Base-by-base conservation (phyloP, 1,284 basidiomycete species). In the Vanrija humicola region DNA sequence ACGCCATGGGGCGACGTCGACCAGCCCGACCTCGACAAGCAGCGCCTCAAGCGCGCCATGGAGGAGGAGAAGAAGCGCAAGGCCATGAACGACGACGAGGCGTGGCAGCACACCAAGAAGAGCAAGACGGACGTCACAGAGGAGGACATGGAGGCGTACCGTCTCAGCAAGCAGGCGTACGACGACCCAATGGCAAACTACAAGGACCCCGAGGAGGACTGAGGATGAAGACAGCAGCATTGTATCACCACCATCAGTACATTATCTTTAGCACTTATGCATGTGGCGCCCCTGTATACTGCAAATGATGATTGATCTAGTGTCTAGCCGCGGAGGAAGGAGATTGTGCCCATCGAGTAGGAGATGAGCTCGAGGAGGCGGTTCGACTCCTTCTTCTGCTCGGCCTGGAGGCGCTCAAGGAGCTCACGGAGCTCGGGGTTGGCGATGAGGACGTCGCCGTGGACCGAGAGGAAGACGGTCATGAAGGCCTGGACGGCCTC, bases 401-500 rank as follows among this genome's bases (percentile, higher is more conserved):
- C 82, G 19, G 77, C 78, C 60, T 81, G 75, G 53, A 95, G 70
- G 52, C 68, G 76, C 64, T 84, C 79, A 63, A 95, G 67, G 19
- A 80, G 80, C 1, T 67, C 68, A 52, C 77, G 76, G 55, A 93
- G 64, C 70, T 90, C 89, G 15, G 66, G 38, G 67, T 89, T 89
- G 21, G 69, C 71, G 34, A 92, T 80, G 29, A 97, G 77, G 1
- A 86, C 78, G 56, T 98, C 93, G 1, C 86, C 86, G 69, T 98
- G 94, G 53, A 91, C 82, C 18, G 83, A 83, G 23, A 98, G 77
- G 73, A 96, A 90, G 1, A 95, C 87, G 58, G 83, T 85, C 63
- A 94, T 82, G 71, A 95, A 81, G 0, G 93, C 85, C 75, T 98
- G 93, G 2, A 97, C 89, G 9, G 91, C 93, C 75, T 99, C 95